phyloP scores from a whole-genome alignment of 1,139 yeast genomes.

The Saccharomycopsis phalli region DNA sequence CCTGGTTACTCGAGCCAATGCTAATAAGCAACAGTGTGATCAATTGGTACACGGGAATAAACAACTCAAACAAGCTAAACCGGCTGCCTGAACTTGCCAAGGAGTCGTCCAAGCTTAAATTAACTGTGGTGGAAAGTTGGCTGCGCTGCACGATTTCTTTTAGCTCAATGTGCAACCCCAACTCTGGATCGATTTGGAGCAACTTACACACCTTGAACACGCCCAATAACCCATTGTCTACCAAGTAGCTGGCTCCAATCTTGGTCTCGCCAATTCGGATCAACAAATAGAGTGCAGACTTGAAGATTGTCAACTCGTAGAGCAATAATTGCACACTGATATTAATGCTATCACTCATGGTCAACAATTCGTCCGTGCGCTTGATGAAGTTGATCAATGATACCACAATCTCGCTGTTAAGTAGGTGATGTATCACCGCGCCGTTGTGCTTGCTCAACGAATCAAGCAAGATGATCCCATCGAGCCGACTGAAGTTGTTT shows the following conservation, averaged over 20 bases:
- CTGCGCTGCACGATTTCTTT: slow-evolving; percentile 25
- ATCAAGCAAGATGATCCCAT: slow-evolving; percentile 67
- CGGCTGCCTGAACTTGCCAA: slow-evolving; percentile 29
- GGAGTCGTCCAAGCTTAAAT: slow-evolving; percentile 39
- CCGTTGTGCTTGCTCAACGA: slow-evolving; percentile 53
- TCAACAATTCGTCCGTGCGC: slow-evolving; percentile 53
- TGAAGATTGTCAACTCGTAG: slow-evolving; percentile 70
- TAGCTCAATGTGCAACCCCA: slow-evolving; percentile 48
- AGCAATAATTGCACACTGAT: slow-evolving; percentile 44
- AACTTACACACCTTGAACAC: slow-evolving; percentile 51
- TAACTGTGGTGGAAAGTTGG: slow-evolving; percentile 30
- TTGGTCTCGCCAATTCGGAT: slow-evolving; percentile 69
- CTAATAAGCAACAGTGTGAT: slow-evolving; percentile 60
- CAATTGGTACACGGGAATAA: slow-evolving; percentile 73
- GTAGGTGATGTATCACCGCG: slow-evolving; percentile 52
- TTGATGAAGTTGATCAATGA: slow-evolving; percentile 59
- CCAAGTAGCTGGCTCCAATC: slow-evolving; percentile 64
- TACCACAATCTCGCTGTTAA: slow-evolving; percentile 51
- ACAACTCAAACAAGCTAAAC: slow-evolving; percentile 56
- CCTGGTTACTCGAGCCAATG: slow-evolving; percentile 69
- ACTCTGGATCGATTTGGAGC: slow-evolving; percentile 66
- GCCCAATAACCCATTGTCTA: slow-evolving; percentile 61
- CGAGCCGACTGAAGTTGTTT: slow-evolving; percentile 70
- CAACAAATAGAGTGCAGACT: slow-evolving; percentile 59
- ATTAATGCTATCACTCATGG: slow-evolving; percentile 15